Evolutionary conservation across 345 rosid genomes (phyloP).

Genomic region (Linum usitatissimum): DNA sequence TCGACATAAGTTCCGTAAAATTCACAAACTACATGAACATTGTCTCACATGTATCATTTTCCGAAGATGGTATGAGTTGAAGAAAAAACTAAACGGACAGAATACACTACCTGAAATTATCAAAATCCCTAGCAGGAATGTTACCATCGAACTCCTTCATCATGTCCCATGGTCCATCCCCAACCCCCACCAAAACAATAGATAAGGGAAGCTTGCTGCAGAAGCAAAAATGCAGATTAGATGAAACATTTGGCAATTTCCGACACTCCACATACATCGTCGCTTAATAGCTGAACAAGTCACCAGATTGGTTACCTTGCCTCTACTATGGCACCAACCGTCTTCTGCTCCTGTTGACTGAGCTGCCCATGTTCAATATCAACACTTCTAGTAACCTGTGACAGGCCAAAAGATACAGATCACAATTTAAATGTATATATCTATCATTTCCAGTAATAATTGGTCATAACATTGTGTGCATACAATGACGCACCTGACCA

Average conservation of each 20-base stretch:
- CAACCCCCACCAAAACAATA: conserved; percentile 25
- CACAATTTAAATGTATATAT: background rate
- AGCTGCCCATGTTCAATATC: conserved; percentile 19
- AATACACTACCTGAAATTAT: conserved; percentile 20
- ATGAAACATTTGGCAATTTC: background rate
- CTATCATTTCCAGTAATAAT: background rate
- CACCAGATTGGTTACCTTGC: conserved; percentile 16
- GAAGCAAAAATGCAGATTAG: background rate
- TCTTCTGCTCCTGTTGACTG: conserved; percentile 23
- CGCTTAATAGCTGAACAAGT: background rate
- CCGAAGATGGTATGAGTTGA: background rate
- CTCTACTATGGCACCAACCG: conserved; percentile 21
- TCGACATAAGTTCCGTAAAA: conserved; percentile 24
- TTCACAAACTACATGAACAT: conserved; percentile 20
- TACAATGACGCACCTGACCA: conserved; percentile 19
- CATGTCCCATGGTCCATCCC: conserved; percentile 29
- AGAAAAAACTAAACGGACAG: background rate
- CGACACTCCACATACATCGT: background rate
- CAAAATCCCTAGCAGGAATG: conserved; percentile 24
- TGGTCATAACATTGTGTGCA: background rate
- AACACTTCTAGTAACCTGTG: conserved; percentile 24
- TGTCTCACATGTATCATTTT: no score
- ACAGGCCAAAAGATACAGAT: background rate
- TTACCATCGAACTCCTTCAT: conserved; percentile 28
- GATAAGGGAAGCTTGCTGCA: conserved; percentile 25